phyloP scores from a whole-genome alignment of 306 rosid genomes.

The Alnus glutinosa region DNA sequence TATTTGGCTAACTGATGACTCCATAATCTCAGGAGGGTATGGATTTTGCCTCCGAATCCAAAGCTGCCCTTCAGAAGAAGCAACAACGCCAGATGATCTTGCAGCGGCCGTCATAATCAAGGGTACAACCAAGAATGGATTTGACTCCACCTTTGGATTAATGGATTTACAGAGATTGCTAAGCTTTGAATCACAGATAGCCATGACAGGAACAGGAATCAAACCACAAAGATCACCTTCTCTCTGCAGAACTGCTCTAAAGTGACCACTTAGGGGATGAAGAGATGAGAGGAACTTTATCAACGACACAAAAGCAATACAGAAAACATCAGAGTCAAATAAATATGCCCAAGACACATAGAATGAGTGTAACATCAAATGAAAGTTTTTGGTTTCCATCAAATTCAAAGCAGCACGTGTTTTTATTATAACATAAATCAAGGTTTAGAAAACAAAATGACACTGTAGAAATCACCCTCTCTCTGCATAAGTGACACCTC shows the following conservation, averaged over 20 bases:
- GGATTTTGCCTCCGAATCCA: conserved; percentile 67
- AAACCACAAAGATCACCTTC: conserved; percentile 62
- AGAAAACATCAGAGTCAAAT: conserved; percentile 27
- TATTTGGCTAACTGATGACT: conserved; percentile 38
- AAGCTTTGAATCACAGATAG: conserved; percentile 57
- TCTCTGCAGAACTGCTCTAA: conserved; percentile 69
- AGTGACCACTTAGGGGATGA: conserved; percentile 87
- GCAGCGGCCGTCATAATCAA: conserved; percentile 56
- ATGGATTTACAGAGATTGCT: conserved; percentile 61
- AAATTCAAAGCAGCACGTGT: background rate
- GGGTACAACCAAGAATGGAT: conserved; percentile 56
- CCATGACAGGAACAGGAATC: conserved; percentile 68
- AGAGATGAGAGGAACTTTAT: conserved; percentile 66
- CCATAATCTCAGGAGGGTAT: conserved; percentile 54
- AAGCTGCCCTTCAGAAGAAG: conserved; percentile 53
- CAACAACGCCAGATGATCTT: conserved; percentile 49
- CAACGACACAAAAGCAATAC: conserved; percentile 31
- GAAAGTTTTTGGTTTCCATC: background rate
- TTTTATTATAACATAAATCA: background rate
- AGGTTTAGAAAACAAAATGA: conserved; percentile 1
- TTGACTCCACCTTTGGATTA: conserved; percentile 73
- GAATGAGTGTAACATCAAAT: background rate
- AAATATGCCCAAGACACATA: background rate
- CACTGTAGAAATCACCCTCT: background rate
- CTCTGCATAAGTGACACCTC: background rate